Evolutionary conservation across 257 asterid genomes (phyloP), one percentile per base, ranked within the genome.

Genomic region (Sherardia arvensis): DNA sequence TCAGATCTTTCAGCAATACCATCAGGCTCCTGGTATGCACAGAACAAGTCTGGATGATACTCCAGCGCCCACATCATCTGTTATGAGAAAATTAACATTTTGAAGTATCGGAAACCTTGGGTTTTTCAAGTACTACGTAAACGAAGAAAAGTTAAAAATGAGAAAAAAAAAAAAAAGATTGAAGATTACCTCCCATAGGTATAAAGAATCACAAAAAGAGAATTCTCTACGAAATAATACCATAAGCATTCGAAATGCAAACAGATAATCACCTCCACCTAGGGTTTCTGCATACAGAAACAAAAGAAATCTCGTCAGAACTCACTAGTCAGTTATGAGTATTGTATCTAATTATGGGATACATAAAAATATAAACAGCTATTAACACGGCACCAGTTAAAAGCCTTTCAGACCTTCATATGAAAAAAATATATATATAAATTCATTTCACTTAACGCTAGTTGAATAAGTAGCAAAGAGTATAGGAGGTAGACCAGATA

Each of bases 31-130:
- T 90, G 91, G 26, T 87, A 84, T 69, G 69, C 7, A 53, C 67
- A 9, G 66, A 75, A 91, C 58, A 83, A 53, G 66, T 80, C 89
- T 0, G 97, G 96, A 30, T 91, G 89, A n/a, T 85, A 91, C 64
- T 91, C 97, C 49, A 91, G 75, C 9, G 96, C 97, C 97, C 97
- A 91, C 97, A 91, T 91, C 95, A 91, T 84, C 97, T 90, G 78
- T 69, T 45, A 57, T 54, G 28, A 61, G 34, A 5, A 49, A 76
- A 51, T 3, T 23, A 68, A 65, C 29, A 20, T 51, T 29, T 49
- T 36, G 60, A 48, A 43, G 23, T 54, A 69, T 33, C 1, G 30
- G 63, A 72, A 54, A 45, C 30, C 60, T 22, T 22, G 29, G 60
- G 9, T 2, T 32, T 54, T 56, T 26, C 23, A 28, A 18, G 34